Base-by-base conservation (phyloP, 1,284 basidiomycete species). In the Vanrija humicola region DNA sequence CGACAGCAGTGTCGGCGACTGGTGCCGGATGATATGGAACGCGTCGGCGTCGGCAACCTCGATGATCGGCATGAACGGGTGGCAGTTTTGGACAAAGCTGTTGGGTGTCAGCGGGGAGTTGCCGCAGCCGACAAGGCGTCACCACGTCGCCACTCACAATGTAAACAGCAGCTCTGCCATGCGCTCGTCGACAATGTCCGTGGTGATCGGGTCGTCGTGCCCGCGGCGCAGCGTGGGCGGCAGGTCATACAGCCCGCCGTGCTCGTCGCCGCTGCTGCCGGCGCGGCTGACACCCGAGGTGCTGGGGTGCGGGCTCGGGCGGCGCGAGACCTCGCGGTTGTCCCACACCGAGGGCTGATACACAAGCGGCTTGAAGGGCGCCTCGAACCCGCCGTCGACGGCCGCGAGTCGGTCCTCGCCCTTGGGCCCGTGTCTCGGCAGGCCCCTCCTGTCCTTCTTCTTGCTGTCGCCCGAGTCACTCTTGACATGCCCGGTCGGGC, bases 301-400 rank as follows among this genome's bases (percentile, higher is more conserved):
- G 34, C 53, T 59, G 5, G 50, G 60, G 23, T 60, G 58, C 5
- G 64, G 61, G 14, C 57, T 61, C 19, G 50, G 59, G 52, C 65
- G 48, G 34, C 67, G 49, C 16, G 60, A 62, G 29, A 57, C 56
- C 42, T 67, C 66, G 25, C 59, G 51, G 40, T 67, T 68, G 29
- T 69, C 66, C 66, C 66, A 69, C 3, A 66, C 59, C 1, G 63
- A 59, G 40, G 63, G 63, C 45, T 68, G 64, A 47, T 66, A 64
- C 10, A 64, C 57, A 19, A 70, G 50, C 23, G 65, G 55, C 49
- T 65, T 66, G 62, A 70, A 70, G 2, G 68, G 68, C 25, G 68
- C 54, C 28, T 67, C 66, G 48, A 63, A 68, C 28, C 52, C 53
- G 2, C 51, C 58, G 14, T 64, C 60, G 21, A 57, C 64, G 15